phyloP scores from a whole-genome alignment of 192 early-diverging fungal genomes.

The Helicostylum pulchrum region DNA sequence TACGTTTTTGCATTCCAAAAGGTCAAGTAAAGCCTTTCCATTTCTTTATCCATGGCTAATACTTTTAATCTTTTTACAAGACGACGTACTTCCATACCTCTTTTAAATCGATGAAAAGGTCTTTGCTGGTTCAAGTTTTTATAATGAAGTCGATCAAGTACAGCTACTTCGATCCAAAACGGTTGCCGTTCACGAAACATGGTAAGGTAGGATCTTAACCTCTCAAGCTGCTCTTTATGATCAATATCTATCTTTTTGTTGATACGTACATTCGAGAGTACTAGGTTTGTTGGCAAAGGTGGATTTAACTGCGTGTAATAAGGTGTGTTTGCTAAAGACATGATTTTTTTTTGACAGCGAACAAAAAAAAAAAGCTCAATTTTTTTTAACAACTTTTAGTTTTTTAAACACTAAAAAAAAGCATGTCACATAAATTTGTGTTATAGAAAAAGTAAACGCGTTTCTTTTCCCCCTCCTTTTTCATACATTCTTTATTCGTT shows the following conservation, averaged over 20 bases:
- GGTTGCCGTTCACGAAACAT: neutral
- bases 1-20: constrained; percentile 29
- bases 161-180: constrained; percentile 30
- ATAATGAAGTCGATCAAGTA: constrained; percentile 26
- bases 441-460: no score
- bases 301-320: constrained; percentile 1
- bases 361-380: no score
- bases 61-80: constrained; percentile 31
- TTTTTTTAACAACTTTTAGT: no score
- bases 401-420: no score
- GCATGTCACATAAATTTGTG: no score
- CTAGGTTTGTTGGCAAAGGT: neutral
- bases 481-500: no score
- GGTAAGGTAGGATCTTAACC: neutral
- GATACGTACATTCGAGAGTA: constrained; percentile 14
- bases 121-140: constrained; percentile 34
- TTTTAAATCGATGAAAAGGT: constrained; percentile 25
- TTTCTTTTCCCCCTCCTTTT: no score
- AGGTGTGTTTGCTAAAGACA: neutral
- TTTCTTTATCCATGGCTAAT: constrained; percentile 8
- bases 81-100: constrained; percentile 24
- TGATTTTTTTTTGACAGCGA: no score
- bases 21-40: constrained; percentile 11
- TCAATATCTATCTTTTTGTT: constrained; percentile 10
- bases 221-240: constrained; percentile 3